phyloP scores from a whole-genome alignment of 257 asterid species.

The Avicennia marina region DNA sequence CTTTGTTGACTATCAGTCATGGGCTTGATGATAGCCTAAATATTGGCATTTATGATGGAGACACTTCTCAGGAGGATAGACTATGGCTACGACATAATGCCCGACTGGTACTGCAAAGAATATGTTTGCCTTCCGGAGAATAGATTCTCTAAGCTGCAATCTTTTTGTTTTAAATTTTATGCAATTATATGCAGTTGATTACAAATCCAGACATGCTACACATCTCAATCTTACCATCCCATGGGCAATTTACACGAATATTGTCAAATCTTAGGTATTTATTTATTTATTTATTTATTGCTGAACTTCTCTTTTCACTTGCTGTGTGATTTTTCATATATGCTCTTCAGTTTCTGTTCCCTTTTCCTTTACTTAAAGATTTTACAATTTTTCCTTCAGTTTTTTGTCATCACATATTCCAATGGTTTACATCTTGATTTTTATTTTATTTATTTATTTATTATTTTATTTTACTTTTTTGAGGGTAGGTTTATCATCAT shows the following conservation, averaged over 20 bases:
- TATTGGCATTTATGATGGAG: slow-evolving; percentile 93
- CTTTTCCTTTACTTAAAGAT: too few relatives aligned
- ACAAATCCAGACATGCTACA: slow-evolving; percentile 98
- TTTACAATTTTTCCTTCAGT: background rate
- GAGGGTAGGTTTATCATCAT: slow-evolving; percentile 63
- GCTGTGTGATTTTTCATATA: too few relatives aligned
- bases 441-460: too few relatives aligned
- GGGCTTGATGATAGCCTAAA: slow-evolving; percentile 59
- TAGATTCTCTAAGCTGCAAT: slow-evolving; percentile 12
- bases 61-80: slow-evolving; percentile 82
- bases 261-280: slow-evolving; percentile 77
- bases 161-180: slow-evolving; percentile 20
- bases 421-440: background rate
- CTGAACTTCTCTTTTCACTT: too few relatives aligned
- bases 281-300: too few relatives aligned
- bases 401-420: slow-evolving; percentile 15
- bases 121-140: slow-evolving; percentile 21
- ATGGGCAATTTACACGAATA: slow-evolving; percentile 71
- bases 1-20: slow-evolving; percentile 51
- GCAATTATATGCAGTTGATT: slow-evolving; percentile 60
- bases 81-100: slow-evolving; percentile 81
- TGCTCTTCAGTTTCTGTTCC: too few relatives aligned
- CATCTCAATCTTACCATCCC: slow-evolving; percentile 83
- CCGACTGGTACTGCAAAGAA: slow-evolving; percentile 61
- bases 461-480: slow-evolving; percentile 11